phyloP scores from a whole-genome alignment of 1,139 yeast species.

The Debaryomyces sp. region DNA sequence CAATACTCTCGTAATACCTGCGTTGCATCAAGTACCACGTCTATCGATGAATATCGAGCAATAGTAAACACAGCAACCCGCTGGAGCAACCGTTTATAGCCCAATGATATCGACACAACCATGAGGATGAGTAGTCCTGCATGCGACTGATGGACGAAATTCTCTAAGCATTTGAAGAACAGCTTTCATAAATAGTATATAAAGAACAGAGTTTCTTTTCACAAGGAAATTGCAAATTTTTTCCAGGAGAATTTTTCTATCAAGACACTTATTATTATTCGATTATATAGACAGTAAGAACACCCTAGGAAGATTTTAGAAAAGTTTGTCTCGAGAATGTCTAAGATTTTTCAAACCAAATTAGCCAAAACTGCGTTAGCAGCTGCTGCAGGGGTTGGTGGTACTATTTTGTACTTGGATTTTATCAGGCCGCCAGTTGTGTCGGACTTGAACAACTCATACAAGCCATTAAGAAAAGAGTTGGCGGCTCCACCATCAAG shows the following conservation, averaged over 20 bases:
- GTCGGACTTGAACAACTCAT: conserved; percentile 32
- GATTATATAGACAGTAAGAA: conserved; percentile 1
- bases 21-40: background rate
- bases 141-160: conserved; percentile 1
- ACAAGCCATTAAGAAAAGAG: conserved; percentile 40
- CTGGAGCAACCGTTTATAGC: background rate
- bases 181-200: conserved; percentile 1
- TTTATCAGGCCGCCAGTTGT: conserved; percentile 40
- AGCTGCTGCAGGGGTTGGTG: conserved; percentile 39
- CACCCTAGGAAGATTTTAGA: background rate
- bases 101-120: background rate
- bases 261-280: background rate
- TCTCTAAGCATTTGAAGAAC: background rate
- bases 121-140: background rate
- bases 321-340: conserved; percentile 13
- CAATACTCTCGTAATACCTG: background rate
- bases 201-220: conserved; percentile 3
- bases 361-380: conserved; percentile 38
- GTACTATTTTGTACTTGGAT: conserved; percentile 45
- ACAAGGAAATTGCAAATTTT: background rate
- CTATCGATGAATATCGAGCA: background rate
- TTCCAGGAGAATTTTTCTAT: background rate
- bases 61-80: background rate
- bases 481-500: conserved; percentile 42
- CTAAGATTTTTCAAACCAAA: conserved; percentile 22